Evolutionary conservation across 2,329 filamentous ascomycete species (phyloP).

Genomic region (Monosporascus sp.): DNA sequence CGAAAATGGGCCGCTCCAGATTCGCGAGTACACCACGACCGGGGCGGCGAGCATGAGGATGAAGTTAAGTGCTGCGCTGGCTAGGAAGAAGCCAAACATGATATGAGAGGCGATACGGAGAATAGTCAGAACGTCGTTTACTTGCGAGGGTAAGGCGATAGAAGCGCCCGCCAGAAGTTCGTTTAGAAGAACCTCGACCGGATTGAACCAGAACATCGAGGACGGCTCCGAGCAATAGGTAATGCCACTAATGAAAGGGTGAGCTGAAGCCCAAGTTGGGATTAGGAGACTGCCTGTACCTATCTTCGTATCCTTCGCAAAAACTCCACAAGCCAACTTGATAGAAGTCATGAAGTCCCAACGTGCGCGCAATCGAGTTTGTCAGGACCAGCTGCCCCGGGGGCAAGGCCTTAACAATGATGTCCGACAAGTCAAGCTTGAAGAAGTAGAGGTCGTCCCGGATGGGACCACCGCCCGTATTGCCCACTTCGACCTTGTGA

Average conservation of each 20-base stretch:
- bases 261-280: constrained; percentile 30
- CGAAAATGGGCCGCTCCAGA: constrained; percentile 61
- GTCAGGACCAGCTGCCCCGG: constrained; percentile 59
- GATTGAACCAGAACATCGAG: constrained; percentile 85
- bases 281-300: constrained; percentile 33
- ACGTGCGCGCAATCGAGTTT: constrained; percentile 79
- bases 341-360: constrained; percentile 92
- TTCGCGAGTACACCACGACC: constrained; percentile 49
- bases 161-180: constrained; percentile 78
- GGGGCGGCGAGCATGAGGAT: constrained; percentile 64
- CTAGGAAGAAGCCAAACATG: constrained; percentile 88
- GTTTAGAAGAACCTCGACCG: constrained; percentile 71
- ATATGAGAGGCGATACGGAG: constrained; percentile 70
- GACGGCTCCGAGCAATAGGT: constrained; percentile 68
- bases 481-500: constrained; percentile 61
- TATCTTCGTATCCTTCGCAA: constrained; percentile 76
- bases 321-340: constrained; percentile 88
- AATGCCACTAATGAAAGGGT: constrained; percentile 54
- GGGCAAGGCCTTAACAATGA: constrained; percentile 68
- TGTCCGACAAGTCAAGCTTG: constrained; percentile 74
- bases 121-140: constrained; percentile 68
- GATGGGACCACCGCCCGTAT: constrained; percentile 56
- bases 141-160: constrained; percentile 71
- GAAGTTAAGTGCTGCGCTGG: constrained; percentile 63
- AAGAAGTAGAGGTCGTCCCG: constrained; percentile 76